Evolutionary conservation across 2,329 filamentous ascomycete genomes (phyloP).

Genomic region (Botrytis squamosa): DNA sequence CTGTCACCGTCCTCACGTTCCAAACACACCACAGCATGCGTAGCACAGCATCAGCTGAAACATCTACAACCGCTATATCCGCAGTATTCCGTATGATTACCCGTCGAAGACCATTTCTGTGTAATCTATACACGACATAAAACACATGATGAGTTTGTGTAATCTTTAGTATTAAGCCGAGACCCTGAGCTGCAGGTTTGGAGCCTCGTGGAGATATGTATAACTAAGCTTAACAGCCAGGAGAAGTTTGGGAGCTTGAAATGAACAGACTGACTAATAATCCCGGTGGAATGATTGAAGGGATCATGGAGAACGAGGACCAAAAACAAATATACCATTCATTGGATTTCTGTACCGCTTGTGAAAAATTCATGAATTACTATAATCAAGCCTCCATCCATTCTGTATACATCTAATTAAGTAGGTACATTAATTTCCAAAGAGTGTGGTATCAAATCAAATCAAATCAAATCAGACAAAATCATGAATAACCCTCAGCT

Average conservation of each 20-base stretch:
- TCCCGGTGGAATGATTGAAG: neutral
- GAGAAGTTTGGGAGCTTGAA: no score
- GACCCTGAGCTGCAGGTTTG: neutral
- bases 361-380: neutral
- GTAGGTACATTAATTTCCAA: neutral
- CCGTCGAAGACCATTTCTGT: no score
- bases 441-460: conserved; percentile 12
- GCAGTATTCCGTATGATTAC: neutral
- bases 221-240: rapidly evolving
- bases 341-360: neutral
- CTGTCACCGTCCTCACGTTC: neutral
- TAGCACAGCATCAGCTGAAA: neutral
- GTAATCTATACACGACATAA: neutral
- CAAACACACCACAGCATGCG: no score
- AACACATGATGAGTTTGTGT: neutral
- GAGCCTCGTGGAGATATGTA: neutral
- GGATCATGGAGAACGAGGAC: neutral
- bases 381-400: neutral
- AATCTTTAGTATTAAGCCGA: neutral
- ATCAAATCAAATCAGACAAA: neutral
- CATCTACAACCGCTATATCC: neutral
- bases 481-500: neutral
- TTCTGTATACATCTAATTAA: conserved; percentile 1
- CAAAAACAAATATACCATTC: neutral
- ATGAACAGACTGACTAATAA: neutral